Evolutionary conservation across 441 rosid species (phyloP).

Genomic region (Erodium moschatum): DNA sequence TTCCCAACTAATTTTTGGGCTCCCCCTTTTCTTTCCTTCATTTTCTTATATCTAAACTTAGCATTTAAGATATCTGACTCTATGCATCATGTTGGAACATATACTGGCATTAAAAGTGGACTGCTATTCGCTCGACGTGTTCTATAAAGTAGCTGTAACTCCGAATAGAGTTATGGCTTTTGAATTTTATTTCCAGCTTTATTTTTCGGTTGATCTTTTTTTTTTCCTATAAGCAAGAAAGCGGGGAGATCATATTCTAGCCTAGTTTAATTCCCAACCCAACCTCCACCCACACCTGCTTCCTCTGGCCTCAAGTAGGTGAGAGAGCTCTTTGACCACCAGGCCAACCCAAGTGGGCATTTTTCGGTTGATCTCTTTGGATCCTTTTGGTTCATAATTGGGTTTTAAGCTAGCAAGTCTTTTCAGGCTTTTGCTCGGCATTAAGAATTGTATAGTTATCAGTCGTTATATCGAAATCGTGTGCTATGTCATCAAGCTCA

Average conservation of each 20-base stretch:
- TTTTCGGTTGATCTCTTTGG: neutral
- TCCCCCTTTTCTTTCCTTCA: neutral
- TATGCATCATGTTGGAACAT: neutral
- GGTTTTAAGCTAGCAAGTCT: neutral
- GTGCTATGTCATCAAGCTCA: neutral
- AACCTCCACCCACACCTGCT: no score
- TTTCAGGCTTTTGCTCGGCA: no score
- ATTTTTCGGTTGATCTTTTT: no score
- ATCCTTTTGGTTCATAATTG: neutral
- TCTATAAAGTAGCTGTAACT: neutral
- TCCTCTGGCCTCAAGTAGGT: no score
- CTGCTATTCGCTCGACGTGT: neutral
- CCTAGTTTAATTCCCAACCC: no score
- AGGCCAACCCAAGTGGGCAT: no score
- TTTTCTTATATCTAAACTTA: neutral
- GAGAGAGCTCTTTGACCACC: no score
- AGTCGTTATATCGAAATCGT: neutral
- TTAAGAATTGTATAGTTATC: no score
- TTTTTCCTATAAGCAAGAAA: no score
- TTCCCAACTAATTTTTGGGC: neutral
- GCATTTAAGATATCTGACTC: neutral
- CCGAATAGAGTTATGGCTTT: no score
- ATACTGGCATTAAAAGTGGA: neutral
- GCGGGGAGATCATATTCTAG: no score
- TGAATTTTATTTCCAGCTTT: no score